These are phyloP conservation scores for Microcera coccophila DNA, from an alignment of 2,329 filamentous ascomycete genomes.

Conservation along the genomic window DNA sequence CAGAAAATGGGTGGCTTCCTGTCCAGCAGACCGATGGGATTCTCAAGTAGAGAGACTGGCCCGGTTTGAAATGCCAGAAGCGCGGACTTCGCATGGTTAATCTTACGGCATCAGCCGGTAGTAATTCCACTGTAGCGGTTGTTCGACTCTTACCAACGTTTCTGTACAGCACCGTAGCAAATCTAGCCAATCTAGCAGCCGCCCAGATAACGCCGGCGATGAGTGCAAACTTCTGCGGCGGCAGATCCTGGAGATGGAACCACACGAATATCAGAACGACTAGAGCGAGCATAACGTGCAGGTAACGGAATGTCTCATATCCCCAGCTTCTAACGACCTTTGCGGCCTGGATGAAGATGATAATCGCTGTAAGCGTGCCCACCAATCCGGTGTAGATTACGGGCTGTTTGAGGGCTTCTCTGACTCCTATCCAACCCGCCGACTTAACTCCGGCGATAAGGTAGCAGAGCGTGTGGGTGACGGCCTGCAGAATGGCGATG, in stretches of 20 bases:
- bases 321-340: constrained; percentile 88
- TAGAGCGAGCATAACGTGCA: constrained; percentile 74
- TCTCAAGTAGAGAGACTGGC: constrained; percentile 71
- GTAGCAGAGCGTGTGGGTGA: constrained; percentile 72
- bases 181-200: constrained; percentile 62
- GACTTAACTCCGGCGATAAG: constrained; percentile 65
- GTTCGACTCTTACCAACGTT: constrained; percentile 61
- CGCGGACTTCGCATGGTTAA: constrained; percentile 68
- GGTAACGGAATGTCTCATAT: constrained; percentile 91
- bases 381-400: constrained; percentile 60
- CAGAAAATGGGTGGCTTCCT: constrained; percentile 75
- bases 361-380: constrained; percentile 56
- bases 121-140: constrained; percentile 61
- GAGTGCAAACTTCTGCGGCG: constrained; percentile 60
- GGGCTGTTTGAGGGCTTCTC: constrained; percentile 50
- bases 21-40: constrained; percentile 62
- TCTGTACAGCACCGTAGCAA: constrained; percentile 60
- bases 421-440: constrained; percentile 58
- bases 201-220: constrained; percentile 77
- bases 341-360: constrained; percentile 66
- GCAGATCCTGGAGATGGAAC: constrained; percentile 76
- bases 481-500: constrained; percentile 63
- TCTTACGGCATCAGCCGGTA: constrained; percentile 66
- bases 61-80: constrained; percentile 62
- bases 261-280: constrained; percentile 68